Conservation (phyloP, 2,329 filamentous ascomycete species). For the Aspergillus thermomutatus region DNA sequence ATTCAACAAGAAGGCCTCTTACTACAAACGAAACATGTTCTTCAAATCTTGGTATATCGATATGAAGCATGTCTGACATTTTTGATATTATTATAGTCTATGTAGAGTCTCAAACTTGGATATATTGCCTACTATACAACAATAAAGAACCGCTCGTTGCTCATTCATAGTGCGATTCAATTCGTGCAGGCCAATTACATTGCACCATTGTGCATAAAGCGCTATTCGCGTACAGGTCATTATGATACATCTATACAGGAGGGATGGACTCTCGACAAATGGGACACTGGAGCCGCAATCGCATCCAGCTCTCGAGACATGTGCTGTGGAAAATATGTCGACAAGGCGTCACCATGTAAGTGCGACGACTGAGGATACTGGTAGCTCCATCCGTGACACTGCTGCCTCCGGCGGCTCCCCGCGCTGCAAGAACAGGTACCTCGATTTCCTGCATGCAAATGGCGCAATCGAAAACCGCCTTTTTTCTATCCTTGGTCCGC, state of each 20-base stretch:
- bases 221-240: background rate
- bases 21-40: background rate
- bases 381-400: conserved; percentile 45
- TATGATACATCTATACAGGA: conserved; percentile 57
- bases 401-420: conserved; percentile 49
- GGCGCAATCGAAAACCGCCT: conserved; percentile 76
- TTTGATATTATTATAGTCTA: background rate
- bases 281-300: conserved; percentile 86
- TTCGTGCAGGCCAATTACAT: background rate
- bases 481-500: conserved; percentile 47
- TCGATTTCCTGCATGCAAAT: conserved; percentile 93
- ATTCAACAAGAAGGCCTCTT: conserved; percentile 20
- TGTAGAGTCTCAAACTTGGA: background rate
- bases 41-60: background rate
- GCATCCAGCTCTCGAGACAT: conserved; percentile 95
- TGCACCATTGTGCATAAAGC: background rate
- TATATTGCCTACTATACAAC: background rate
- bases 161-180: background rate
- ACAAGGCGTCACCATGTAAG: conserved; percentile 97
- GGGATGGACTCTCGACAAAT: conserved; percentile 90
- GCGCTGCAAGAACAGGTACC: conserved; percentile 67
- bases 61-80: background rate
- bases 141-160: background rate
- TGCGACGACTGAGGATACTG: conserved; percentile 71
- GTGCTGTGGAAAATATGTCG: conserved; percentile 90